These are phyloP conservation scores for Saccharomyces hybrid DNA, from an alignment of 1,139 yeast species.

Conservation along the genomic window DNA sequence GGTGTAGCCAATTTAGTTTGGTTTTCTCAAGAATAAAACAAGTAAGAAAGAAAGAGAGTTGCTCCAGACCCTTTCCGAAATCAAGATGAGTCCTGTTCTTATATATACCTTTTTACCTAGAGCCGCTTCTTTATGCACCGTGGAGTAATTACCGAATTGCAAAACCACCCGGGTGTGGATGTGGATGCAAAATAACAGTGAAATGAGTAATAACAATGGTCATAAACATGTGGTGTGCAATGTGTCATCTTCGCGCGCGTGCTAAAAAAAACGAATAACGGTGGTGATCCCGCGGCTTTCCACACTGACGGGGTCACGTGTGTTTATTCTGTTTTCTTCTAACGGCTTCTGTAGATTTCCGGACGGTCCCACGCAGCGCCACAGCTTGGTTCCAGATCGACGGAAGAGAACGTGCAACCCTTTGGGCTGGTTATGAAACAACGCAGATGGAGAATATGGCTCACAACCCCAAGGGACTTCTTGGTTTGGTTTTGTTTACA, in stretches of 20 bases:
- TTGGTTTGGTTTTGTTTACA: not conserved
- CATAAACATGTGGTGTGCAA: not conserved
- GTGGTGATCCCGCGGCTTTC: not conserved
- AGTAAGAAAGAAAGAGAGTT: not conserved
- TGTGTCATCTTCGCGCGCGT: not conserved
- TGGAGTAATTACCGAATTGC: not conserved
- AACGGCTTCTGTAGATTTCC: not conserved
- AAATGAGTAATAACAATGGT: not conserved
- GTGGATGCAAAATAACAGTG: not conserved
- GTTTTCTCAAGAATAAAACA: not conserved
- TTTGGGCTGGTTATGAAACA: not conserved
- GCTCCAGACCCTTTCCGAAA: not conserved
- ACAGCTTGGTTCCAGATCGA: not conserved
- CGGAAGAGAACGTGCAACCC: not conserved
- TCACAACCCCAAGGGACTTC: not conserved
- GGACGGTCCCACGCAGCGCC: not conserved
- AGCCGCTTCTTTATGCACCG: not conserved
- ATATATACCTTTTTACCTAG: not conserved
- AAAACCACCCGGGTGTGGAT: slow-evolving; percentile 1
- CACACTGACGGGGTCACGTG: not conserved
- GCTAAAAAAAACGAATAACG: not conserved
- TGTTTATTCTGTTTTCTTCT: not conserved
- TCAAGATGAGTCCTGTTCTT: not conserved
- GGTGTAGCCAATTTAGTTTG: not conserved
- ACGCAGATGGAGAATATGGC: not conserved